phyloP scores from a whole-genome alignment of 2,329 filamentous ascomycete genomes.

The Talaromyces verruculosus region DNA sequence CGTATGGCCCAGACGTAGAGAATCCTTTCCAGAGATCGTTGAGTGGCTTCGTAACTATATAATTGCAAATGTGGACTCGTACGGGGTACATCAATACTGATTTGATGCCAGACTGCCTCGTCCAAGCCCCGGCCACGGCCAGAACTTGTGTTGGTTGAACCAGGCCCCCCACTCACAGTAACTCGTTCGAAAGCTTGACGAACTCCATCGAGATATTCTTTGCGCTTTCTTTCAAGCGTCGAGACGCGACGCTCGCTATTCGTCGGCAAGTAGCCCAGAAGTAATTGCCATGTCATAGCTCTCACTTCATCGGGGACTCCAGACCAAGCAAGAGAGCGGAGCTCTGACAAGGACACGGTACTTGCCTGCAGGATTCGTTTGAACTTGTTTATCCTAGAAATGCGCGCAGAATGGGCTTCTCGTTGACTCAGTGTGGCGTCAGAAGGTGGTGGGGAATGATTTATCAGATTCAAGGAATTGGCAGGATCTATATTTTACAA shows the following conservation, averaged over 20 bases:
- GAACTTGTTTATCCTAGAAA: constrained; percentile 96
- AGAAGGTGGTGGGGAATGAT: constrained; percentile 71
- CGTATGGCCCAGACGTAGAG: constrained; percentile 97
- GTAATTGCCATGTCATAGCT: constrained; percentile 97
- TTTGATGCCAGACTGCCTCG: constrained; percentile 98
- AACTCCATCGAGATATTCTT: constrained; percentile 94
- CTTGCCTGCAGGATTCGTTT: constrained; percentile 92
- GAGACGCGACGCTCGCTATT: constrained; percentile 89
- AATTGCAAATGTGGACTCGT: constrained; percentile 95
- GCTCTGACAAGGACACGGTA: constrained; percentile 78
- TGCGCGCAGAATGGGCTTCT: constrained; percentile 81
- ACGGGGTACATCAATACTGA: constrained; percentile 94
- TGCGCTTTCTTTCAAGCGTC: constrained; percentile 88
- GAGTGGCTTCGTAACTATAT: constrained; percentile 94
- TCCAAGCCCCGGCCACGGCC: constrained; percentile 75
- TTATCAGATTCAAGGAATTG: constrained; percentile 91
- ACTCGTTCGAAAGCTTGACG: constrained; percentile 62
- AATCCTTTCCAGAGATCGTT: constrained; percentile 89
- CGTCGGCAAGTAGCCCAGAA: constrained; percentile 94
- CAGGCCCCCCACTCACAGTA: constrained; percentile 40
- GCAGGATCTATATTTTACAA: constrained; percentile 61
- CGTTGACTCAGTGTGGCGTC: constrained; percentile 79
- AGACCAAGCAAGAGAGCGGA: constrained; percentile 87
- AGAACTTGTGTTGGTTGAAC: constrained; percentile 43
- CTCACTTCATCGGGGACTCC: constrained; percentile 92